These are phyloP conservation scores for Porphyridium purpureum DNA, from an alignment of 23 red algal genomes.

Conservation along the genomic window DNA sequence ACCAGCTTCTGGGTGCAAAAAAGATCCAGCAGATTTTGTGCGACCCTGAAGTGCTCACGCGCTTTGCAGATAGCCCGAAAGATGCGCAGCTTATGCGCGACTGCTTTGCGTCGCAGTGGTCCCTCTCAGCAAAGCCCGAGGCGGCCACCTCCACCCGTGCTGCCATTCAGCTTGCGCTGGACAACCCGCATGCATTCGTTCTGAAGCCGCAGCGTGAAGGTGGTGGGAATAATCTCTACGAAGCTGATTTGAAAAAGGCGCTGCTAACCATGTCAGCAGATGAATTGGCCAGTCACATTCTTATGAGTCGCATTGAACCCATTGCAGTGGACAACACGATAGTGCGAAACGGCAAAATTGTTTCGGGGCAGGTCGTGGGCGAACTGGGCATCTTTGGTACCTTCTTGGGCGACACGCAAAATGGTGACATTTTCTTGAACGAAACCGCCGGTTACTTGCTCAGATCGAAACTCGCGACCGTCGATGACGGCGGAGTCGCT, in stretches of 20 bases:
- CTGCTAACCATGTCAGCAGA: constrained; percentile 14
- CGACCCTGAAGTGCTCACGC: constrained; percentile 29
- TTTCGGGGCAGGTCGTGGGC: constrained; percentile 16
- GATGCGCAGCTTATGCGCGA: constrained; percentile 28
- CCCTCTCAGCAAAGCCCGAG: constrained; percentile 11
- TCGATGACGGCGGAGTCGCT: constrained; percentile 86
- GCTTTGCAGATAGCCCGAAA: constrained; percentile 8
- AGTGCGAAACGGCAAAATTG: constrained; percentile 26
- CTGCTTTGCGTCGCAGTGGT: constrained; percentile 59
- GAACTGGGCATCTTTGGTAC: constrained; percentile 90
- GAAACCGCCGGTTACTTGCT: constrained; percentile 42
- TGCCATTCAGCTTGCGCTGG: constrained; percentile 18
- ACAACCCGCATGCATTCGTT: constrained; percentile 43
- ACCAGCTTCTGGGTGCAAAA: constrained; percentile 96
- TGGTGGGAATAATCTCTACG: constrained; percentile 92
- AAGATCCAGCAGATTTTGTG: constrained; percentile 86
- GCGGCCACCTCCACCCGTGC: constrained; percentile 1
- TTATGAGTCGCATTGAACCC: constrained; percentile 84
- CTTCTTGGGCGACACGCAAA: constrained; percentile 10
- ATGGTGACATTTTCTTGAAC: constrained; percentile 23
- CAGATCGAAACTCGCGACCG: constrained; percentile 47
- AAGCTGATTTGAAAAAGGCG: constrained; percentile 12
- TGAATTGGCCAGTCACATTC: constrained; percentile 40
- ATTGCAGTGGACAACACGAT: constrained; percentile 24
- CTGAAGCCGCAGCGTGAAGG: constrained; percentile 98